A percentile compares a stretch with the other conserved stretches of the same genome.
phyloP scores from a whole-genome alignment of 2,329 filamentous ascomycete species.

The Hymenoscyphus albidus region DNA sequence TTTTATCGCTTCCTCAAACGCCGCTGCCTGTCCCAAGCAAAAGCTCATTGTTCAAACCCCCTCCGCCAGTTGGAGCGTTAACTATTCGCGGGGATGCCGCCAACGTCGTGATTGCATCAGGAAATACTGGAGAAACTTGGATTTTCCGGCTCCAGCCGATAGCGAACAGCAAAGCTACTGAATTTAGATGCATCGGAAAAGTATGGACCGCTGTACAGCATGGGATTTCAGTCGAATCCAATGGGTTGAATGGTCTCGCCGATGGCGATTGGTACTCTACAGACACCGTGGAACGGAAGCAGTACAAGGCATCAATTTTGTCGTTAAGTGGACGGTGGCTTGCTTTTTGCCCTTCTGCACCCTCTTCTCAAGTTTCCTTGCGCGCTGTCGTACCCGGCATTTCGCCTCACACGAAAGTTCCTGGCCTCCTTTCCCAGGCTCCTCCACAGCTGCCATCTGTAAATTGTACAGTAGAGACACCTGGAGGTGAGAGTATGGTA shows the following conservation, averaged over 20 bases:
- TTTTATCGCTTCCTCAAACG: constrained; percentile 67
- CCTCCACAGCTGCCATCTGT: constrained; percentile 65
- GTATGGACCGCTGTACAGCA: constrained; percentile 85
- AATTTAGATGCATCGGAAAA: constrained; percentile 68
- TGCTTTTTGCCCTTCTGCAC: constrained; percentile 68
- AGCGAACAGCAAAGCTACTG: constrained; percentile 23
- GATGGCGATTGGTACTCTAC: constrained; percentile 37
- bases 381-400: constrained; percentile 61
- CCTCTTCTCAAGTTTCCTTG: constrained; percentile 66
- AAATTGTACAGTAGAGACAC: constrained; percentile 68
- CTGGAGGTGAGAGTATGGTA: constrained; percentile 65
- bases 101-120: constrained; percentile 72
- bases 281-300: constrained; percentile 37
- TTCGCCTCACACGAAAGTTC: constrained; percentile 47
- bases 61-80: constrained; percentile 68
- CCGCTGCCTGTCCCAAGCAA: constrained; percentile 52
- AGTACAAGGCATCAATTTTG: constrained; percentile 60
- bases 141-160: constrained; percentile 60
- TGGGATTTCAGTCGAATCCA: constrained; percentile 41
- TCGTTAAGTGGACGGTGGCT: constrained; percentile 71
- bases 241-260: constrained; percentile 16
- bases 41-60: constrained; percentile 64
- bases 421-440: constrained; percentile 56
- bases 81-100: constrained; percentile 69
- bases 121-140: constrained; percentile 81